Evolutionary conservation across 2,329 filamentous ascomycete species (phyloP).

Genomic region (Trichoderma sp.): DNA sequence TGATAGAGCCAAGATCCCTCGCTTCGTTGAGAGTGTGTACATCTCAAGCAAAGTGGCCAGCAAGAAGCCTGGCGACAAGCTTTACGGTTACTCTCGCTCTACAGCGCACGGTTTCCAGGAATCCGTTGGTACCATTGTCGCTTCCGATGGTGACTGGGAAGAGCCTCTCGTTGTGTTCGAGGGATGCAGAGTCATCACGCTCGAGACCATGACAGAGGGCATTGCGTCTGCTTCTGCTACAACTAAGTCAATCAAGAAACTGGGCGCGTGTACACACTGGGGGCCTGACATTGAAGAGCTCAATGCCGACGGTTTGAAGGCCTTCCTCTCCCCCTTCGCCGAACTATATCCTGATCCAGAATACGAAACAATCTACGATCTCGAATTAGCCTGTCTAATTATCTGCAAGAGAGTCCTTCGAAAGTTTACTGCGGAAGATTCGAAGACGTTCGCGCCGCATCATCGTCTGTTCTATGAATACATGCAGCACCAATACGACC

Average conservation of each 20-base stretch:
- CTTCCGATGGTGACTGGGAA: background rate
- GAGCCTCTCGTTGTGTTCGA: background rate
- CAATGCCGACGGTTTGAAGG: background rate
- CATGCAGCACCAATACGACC: background rate
- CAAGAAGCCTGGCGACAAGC: background rate
- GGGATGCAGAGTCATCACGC: background rate
- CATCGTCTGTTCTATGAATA: background rate
- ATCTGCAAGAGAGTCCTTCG: background rate
- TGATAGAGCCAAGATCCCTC: background rate
- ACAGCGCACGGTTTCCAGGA: background rate
- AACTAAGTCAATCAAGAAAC: background rate
- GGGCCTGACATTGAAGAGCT: background rate
- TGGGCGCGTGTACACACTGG: background rate
- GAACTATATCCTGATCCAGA: background rate
- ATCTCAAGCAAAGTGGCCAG: background rate
- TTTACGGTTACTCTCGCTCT: background rate
- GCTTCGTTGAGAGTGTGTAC: background rate
- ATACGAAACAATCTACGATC: background rate
- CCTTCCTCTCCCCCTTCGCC: background rate
- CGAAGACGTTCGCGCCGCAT: background rate
- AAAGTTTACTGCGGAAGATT: background rate
- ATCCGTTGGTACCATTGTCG: background rate
- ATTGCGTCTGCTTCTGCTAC: background rate
- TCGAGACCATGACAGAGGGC: background rate
- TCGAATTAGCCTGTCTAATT: background rate